A percentile compares a stretch with the other conserved stretches of the same genome.
These are phyloP conservation scores for Lactarius psammicola DNA, from an alignment of 768 basidiomycete species.

Conservation along the genomic window DNA sequence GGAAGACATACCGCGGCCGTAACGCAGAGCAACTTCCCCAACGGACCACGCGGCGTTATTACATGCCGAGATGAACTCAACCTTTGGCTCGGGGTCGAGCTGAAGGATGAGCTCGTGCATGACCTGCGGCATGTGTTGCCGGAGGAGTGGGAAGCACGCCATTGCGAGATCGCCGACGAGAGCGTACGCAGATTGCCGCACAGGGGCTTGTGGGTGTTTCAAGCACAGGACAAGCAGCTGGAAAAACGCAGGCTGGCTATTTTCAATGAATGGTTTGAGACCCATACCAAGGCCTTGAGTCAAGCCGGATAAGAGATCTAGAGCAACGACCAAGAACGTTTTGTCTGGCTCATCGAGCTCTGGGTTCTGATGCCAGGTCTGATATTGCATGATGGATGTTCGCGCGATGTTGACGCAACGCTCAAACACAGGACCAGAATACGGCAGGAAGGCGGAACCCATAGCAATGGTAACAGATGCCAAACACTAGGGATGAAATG, in stretches of 20 bases:
- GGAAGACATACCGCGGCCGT: slow-evolving; percentile 63
- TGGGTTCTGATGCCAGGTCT: slow-evolving; percentile 82
- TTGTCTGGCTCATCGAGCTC: slow-evolving; percentile 94
- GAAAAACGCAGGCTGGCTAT: slow-evolving; percentile 74
- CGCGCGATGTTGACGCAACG: slow-evolving; percentile 88
- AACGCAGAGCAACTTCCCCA: slow-evolving; percentile 93
- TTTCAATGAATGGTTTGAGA: slow-evolving; percentile 69
- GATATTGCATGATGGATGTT: slow-evolving; percentile 77
- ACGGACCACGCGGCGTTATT: slow-evolving; percentile 99
- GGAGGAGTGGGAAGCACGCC: slow-evolving; percentile 85
- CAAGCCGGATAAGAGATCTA: slow-evolving; percentile 94
- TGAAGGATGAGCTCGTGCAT: slow-evolving; percentile 89
- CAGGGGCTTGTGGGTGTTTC: slow-evolving; percentile 93
- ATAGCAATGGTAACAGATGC: slow-evolving; percentile 98
- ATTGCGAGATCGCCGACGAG: slow-evolving; percentile 97
- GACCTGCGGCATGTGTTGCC: slow-evolving; percentile 82
- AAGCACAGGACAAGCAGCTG: slow-evolving; percentile 82
- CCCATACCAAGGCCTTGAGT: slow-evolving; percentile 88
- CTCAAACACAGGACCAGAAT: slow-evolving; percentile 88
- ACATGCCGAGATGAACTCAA: slow-evolving; percentile 93
- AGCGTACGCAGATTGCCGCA: slow-evolving; percentile 97
- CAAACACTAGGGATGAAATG: slow-evolving; percentile 64
- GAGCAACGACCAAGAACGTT: slow-evolving; percentile 94
- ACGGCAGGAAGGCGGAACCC: slow-evolving; percentile 82
- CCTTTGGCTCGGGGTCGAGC: slow-evolving; percentile 88